Percentiles rank a stretch among this genome's conserved stretches.
Conservation (phyloP, 306 rosid genomes). For the Prunus fruticosa region DNA sequence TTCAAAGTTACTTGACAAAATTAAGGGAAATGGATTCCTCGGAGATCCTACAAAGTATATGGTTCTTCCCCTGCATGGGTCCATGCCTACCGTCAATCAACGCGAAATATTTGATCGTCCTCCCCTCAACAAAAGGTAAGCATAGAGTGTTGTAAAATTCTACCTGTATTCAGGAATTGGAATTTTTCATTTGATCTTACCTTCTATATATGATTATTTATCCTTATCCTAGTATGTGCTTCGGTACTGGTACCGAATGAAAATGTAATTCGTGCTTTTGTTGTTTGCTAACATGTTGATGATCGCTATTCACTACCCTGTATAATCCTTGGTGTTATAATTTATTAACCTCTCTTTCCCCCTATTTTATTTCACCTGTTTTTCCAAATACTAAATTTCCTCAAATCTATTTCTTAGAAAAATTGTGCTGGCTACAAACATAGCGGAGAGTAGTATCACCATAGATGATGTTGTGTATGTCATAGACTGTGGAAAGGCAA, state of each 20-base stretch:
- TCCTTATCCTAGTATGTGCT: neutral
- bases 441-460: slow-evolving; percentile 99
- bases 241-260: neutral
- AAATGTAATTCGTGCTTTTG: neutral
- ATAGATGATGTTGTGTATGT: slow-evolving; percentile 94
- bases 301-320: neutral
- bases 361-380: slow-evolving; percentile 16
- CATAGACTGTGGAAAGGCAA: slow-evolving; percentile 97
- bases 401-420: slow-evolving; percentile 52
- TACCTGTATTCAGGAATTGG: neutral
- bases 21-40: slow-evolving; percentile 67
- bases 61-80: slow-evolving; percentile 86
- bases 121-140: slow-evolving; percentile 80
- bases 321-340: neutral
- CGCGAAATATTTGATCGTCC: slow-evolving; percentile 92
- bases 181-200: neutral
- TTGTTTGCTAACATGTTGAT: neutral
- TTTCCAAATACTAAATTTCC: slow-evolving; percentile 20
- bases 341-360: neutral
- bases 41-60: slow-evolving; percentile 71
- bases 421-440: slow-evolving; percentile 94
- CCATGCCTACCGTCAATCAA: slow-evolving; percentile 92
- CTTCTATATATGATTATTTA: neutral
- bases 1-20: slow-evolving; percentile 76
- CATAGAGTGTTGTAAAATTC: slow-evolving; percentile 26